Evolutionary conservation across 2,329 filamentous ascomycete genomes (phyloP).

Genomic region (Penicillium palitans): DNA sequence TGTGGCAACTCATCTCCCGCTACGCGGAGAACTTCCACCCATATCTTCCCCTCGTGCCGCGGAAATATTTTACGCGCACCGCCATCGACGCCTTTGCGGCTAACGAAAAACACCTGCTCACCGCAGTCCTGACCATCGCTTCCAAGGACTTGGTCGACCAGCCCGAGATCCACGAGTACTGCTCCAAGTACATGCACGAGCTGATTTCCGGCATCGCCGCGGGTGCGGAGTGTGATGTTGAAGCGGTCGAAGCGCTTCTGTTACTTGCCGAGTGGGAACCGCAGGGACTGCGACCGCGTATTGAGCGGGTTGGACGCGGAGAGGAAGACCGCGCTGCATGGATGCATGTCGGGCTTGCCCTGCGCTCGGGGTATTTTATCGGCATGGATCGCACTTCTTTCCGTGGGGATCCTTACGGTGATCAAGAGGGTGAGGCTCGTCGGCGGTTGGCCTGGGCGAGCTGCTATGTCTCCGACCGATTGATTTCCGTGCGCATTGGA

Average conservation of each 20-base stretch:
- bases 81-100: conserved; percentile 58
- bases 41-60: conserved; percentile 68
- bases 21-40: conserved; percentile 68
- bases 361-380: conserved; percentile 69
- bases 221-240: conserved; percentile 66
- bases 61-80: conserved; percentile 57
- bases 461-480: conserved; percentile 66
- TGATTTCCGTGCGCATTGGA: conserved; percentile 70
- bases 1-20: conserved; percentile 56
- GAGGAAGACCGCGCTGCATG: conserved; percentile 74
- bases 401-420: conserved; percentile 59
- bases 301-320: conserved; percentile 65
- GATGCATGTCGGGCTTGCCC: conserved; percentile 73
- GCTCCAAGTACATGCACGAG: conserved; percentile 68
- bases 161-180: conserved; percentile 63
- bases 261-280: conserved; percentile 73
- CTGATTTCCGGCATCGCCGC: conserved; percentile 67
- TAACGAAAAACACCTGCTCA: conserved; percentile 66
- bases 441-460: conserved; percentile 69
- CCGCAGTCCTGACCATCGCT: conserved; percentile 68
- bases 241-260: conserved; percentile 69
- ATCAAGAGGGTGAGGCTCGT: conserved; percentile 60
- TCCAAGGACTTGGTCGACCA: conserved; percentile 69
- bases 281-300: conserved; percentile 60
- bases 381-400: conserved; percentile 69